phyloP scores from a whole-genome alignment of 2,329 filamentous ascomycete genomes.

The Alternaria gaisen region DNA sequence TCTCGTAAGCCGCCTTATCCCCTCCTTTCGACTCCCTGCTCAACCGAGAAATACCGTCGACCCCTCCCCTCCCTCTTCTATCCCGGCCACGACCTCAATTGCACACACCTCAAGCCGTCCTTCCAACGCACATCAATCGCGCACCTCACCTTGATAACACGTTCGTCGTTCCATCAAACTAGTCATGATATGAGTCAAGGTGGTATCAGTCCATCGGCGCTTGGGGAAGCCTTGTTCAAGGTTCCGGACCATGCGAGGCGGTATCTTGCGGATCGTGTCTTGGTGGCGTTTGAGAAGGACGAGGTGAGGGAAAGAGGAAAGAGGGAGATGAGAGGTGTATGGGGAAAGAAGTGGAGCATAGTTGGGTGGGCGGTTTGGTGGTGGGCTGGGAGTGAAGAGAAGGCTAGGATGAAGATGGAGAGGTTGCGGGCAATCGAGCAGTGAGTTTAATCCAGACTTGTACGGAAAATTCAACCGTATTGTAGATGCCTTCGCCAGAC shows the following conservation, averaged over 20 bases:
- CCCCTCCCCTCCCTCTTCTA: not conserved
- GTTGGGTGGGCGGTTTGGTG: slow-evolving; percentile 35
- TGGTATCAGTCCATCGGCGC: not conserved
- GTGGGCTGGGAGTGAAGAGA: slow-evolving; percentile 38
- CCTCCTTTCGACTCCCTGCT: slow-evolving; percentile 8
- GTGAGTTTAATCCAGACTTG: not conserved
- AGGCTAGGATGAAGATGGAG: slow-evolving; percentile 33
- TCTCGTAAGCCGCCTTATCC: slow-evolving; percentile 26
- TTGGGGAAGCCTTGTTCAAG: not conserved
- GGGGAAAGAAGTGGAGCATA: slow-evolving; percentile 21
- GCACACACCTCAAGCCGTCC: not conserved
- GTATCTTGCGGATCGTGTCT: slow-evolving; percentile 13
- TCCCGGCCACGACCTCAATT: not conserved
- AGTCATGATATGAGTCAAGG: not conserved
- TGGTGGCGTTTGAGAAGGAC: slow-evolving; percentile 20
- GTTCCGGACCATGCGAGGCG: slow-evolving; percentile 13
- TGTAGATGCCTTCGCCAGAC: no score
- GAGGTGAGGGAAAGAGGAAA: not conserved
- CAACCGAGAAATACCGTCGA: not conserved
- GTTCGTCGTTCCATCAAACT: not conserved
- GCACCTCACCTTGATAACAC: slow-evolving; percentile 1
- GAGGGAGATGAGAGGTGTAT: slow-evolving; percentile 17
- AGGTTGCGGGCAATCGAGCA: slow-evolving; percentile 22
- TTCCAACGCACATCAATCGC: not conserved
- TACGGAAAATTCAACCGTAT: not conserved